Conservation (phyloP, 106 monocot genomes). For the Phalaenopsis equestris region DNA sequence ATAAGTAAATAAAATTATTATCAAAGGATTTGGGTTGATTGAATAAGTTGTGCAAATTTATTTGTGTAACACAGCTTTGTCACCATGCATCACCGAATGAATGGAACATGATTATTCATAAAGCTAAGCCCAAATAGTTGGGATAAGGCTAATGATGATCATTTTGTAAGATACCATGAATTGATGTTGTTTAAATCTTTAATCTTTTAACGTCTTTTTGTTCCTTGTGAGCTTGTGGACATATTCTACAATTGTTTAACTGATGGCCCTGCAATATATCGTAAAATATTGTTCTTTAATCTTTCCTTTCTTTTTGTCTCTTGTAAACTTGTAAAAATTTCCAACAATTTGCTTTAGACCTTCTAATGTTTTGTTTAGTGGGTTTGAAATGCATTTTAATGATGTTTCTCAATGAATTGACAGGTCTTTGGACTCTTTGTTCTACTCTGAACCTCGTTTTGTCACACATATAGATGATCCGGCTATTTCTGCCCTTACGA, state of each 20-base stretch:
- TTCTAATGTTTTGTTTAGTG: not conserved
- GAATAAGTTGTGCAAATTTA: too few species aligned
- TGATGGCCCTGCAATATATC: not conserved
- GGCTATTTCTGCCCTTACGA: constrained; percentile 73
- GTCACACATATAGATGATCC: constrained; percentile 93
- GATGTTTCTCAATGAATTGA: not conserved
- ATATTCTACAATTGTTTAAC: not conserved
- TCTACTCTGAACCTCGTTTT: constrained; percentile 85
- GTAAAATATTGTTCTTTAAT: not conserved
- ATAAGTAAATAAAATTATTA: too few species aligned
- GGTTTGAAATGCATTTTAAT: not conserved
- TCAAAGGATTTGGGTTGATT: too few species aligned
- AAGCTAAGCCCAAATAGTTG: too few species aligned
- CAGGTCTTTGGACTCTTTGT: constrained; percentile 65
- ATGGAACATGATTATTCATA: too few species aligned
- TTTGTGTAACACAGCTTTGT: too few species aligned
- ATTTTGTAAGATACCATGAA: too few species aligned
- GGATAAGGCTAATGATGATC: too few species aligned
- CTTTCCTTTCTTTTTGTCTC: not conserved
- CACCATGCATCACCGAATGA: too few species aligned
- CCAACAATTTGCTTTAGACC: not conserved
- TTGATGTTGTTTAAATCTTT: too few species aligned
- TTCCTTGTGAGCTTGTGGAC: too few species aligned
- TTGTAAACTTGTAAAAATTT: not conserved
- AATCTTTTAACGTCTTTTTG: too few species aligned